Evolutionary conservation across 352 stramenopile genomes (phyloP).

Genomic region (Phytopythium vexans): DNA sequence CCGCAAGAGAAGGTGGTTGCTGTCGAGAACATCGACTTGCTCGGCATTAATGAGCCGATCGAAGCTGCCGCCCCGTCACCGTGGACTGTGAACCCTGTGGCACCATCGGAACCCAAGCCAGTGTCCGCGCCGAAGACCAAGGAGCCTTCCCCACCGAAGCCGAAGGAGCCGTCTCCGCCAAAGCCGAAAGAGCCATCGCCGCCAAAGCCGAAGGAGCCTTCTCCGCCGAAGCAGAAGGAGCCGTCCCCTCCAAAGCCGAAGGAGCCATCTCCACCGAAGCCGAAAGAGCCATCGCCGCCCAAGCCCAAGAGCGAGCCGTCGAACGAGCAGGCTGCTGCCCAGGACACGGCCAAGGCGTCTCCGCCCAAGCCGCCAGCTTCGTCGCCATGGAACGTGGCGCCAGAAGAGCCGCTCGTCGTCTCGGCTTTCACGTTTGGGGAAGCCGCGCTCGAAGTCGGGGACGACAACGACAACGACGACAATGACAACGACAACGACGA

Average conservation of each 20-base stretch:
- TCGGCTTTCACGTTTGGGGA: conserved; percentile 19
- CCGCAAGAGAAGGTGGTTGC: not conserved
- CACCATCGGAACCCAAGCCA: conserved; percentile 5
- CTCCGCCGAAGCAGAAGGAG: conserved; percentile 9
- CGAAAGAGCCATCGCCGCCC: conserved; percentile 8
- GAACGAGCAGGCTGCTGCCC: not conserved
- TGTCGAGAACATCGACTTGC: conserved; percentile 42
- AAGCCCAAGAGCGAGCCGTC: conserved; percentile 6
- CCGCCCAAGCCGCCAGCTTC: conserved; percentile 11
- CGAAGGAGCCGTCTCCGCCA: not conserved
- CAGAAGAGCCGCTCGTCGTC: conserved; percentile 17
- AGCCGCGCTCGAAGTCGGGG: conserved; percentile 18
- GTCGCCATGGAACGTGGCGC: conserved; percentile 10
- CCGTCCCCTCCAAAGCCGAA: conserved; percentile 12
- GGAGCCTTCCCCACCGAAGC: not conserved
- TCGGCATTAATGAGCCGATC: conserved; percentile 33
- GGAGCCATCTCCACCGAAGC: conserved; percentile 3
- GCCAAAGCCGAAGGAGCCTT: conserved; percentile 7
- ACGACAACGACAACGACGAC: conserved; percentile 29
- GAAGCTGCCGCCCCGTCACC: conserved; percentile 8
- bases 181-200: conserved; percentile 4
- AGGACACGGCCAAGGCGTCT: conserved; percentile 6
- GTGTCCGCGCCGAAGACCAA: conserved; percentile 10
- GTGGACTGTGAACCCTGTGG: conserved; percentile 14
- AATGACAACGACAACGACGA: conserved; percentile 27